Base-by-base conservation (phyloP, 148 eudicot genomes). In the Pouteria glomerata region DNA sequence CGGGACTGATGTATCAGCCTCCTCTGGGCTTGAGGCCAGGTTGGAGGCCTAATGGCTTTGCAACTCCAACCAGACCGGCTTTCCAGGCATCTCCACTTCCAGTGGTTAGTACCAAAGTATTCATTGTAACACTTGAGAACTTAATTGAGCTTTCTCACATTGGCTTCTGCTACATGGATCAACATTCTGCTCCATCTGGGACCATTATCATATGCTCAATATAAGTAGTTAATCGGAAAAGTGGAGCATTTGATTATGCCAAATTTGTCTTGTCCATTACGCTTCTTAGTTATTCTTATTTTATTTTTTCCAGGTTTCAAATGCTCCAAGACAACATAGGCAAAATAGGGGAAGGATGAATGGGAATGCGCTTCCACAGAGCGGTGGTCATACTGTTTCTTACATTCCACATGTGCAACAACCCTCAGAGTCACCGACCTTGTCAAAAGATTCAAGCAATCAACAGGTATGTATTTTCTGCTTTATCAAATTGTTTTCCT, bases 1-100 rank as follows among this genome's bases (percentile, higher is more conserved):
- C 84, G 33, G 86, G 91, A 52, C 29, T 90, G 70, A 79, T 88
- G 72, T 86, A 86, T 75, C 97, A 80, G 63, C 83, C 84, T 23
- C 21, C 79, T n/a, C n/a, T n/a, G 15, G 93, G 83, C 6, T 44
- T 86, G 70, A 81, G 88, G 74, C 91, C 89, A 4, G 88, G 81
- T 16, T 91, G 97, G 97, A 76, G 79, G 68, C 57, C 77, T 61
- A 81, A 72, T 76, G 87, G 84, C 35, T 85, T 82, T 70, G 73
- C 82, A 16, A 73, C 88, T 65, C 63, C 84, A 8, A 18, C 67
- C 12, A 73, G 82, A 47, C 82, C 84, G 7, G 76, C 76, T 71
- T 78, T 86, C 71, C 88, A 83, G 52, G 75, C 86, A 4, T 72
- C 88, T 26, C 79, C 82, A 33, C 48, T 76, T 24, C 70, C 81